Evolutionary conservation across 257 asterid species (phyloP).

Genomic region (Datura wrightii): DNA sequence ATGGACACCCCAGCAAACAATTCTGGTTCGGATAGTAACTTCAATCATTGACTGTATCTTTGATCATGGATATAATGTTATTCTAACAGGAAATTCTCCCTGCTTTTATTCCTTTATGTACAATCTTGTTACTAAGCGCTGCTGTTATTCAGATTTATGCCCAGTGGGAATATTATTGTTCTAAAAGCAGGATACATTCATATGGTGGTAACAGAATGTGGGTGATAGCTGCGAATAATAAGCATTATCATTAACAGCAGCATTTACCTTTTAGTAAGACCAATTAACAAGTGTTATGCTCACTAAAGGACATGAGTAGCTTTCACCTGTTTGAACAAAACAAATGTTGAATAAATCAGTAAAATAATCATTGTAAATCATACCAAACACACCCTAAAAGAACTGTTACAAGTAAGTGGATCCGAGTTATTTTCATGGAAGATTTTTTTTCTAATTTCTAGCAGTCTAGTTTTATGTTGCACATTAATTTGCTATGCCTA

Average conservation of each 20-base stretch:
- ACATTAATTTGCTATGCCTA: not conserved
- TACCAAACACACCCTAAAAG: not conserved
- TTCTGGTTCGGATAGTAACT: not conserved
- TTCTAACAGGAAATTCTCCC: too few species aligned
- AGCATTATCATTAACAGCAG: not conserved
- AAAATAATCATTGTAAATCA: not conserved
- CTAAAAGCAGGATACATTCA: not conserved
- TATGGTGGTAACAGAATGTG: not conserved
- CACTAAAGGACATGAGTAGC: not conserved
- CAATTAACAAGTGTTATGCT: not conserved
- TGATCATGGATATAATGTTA: not conserved
- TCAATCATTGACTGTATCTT: not conserved
- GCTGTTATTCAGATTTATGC: not conserved
- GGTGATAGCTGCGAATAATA: not conserved
- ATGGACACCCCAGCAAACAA: not conserved
- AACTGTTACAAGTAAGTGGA: not conserved
- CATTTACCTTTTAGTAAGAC: not conserved
- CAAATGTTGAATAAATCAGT: not conserved
- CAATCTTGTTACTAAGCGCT: not conserved
- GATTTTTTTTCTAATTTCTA: not conserved
- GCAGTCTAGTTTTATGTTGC: conserved; percentile 9
- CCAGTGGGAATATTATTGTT: too few species aligned
- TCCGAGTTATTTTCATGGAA: not conserved
- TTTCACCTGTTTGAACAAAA: not conserved
- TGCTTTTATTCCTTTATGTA: not conserved